A percentile compares a stretch with the other conserved stretches of the same genome.
These are phyloP conservation scores for Vicia sativa DNA, from an alignment of 306 rosid genomes.

Conservation along the genomic window DNA sequence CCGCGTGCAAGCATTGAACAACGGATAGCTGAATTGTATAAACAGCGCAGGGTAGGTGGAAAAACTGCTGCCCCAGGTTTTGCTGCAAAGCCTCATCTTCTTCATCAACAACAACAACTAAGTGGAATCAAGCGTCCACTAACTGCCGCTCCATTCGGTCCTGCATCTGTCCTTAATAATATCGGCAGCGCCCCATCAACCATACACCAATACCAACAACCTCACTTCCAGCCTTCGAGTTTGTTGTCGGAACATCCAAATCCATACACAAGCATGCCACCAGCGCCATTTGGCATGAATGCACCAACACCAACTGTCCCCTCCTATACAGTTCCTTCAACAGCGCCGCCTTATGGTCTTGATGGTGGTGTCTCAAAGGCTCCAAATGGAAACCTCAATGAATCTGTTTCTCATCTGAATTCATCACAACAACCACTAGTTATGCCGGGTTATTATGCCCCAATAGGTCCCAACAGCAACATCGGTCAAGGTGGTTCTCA, in stretches of 20 bases:
- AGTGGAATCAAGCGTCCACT: slow-evolving; percentile 59
- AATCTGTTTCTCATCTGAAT: slow-evolving; percentile 50
- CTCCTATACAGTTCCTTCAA: slow-evolving; percentile 55
- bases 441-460: slow-evolving; percentile 34
- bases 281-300: slow-evolving; percentile 59
- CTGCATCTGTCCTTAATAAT: slow-evolving; percentile 42
- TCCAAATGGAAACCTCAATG: slow-evolving; percentile 53
- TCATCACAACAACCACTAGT: neutral
- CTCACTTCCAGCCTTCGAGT: slow-evolving; percentile 52
- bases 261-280: slow-evolving; percentile 55
- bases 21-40: slow-evolving; percentile 59
- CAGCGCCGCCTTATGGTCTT: slow-evolving; percentile 56
- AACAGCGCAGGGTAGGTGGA: slow-evolving; percentile 44
- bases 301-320: slow-evolving; percentile 52
- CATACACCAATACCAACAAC: slow-evolving; percentile 50
- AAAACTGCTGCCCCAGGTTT: slow-evolving; percentile 50
- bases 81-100: slow-evolving; percentile 48
- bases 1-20: slow-evolving; percentile 60
- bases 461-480: slow-evolving; percentile 54
- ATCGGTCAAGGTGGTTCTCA: slow-evolving; percentile 56
- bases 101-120: slow-evolving; percentile 35
- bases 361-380: slow-evolving; percentile 64
- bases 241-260: slow-evolving; percentile 51
- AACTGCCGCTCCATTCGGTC: slow-evolving; percentile 43
- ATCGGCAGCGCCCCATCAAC: slow-evolving; percentile 35